phyloP scores from a whole-genome alignment of 176 grass and related monocot genomes.

The Oryza meridionalis region DNA sequence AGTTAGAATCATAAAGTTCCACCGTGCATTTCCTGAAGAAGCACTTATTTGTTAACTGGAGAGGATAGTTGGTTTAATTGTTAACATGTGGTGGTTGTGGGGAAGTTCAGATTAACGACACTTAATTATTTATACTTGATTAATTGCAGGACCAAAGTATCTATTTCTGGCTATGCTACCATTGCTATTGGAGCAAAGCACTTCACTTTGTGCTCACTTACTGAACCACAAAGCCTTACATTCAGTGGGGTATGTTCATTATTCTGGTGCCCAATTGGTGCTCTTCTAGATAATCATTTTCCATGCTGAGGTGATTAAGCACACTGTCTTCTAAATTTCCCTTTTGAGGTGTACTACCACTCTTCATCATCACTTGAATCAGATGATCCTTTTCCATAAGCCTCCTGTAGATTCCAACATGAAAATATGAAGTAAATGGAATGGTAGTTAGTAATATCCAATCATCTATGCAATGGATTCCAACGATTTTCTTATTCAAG shows the following conservation, averaged over 20 bases:
- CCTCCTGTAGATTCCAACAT: slow-evolving; percentile 64
- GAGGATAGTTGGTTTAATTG: too few species aligned
- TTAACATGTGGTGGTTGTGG: not conserved
- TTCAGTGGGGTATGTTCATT: slow-evolving; percentile 40
- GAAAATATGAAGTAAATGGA: slow-evolving; percentile 10
- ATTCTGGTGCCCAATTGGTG: slow-evolving; percentile 12
- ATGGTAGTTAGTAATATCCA: slow-evolving; percentile 20
- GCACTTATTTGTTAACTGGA: not conserved
- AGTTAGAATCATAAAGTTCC: not conserved
- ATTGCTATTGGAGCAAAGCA: slow-evolving; percentile 45
- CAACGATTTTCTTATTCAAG: slow-evolving; percentile 1
- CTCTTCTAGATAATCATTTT: slow-evolving; percentile 39
- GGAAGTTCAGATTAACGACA: not conserved
- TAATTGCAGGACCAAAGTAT: slow-evolving; percentile 46
- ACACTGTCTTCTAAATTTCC: slow-evolving; percentile 51
- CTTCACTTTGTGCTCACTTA: slow-evolving; percentile 32
- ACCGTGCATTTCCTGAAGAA: not conserved
- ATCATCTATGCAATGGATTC: not conserved
- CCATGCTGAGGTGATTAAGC: slow-evolving; percentile 31
- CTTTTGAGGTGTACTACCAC: slow-evolving; percentile 57
- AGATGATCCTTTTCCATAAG: slow-evolving; percentile 68
- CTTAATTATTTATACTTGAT: slow-evolving; percentile 50
- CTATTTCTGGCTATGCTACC: slow-evolving; percentile 28
- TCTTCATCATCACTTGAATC: slow-evolving; percentile 80
- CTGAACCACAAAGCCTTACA: slow-evolving; percentile 16